Conservation (phyloP, 768 basidiomycete species). For the Trametes punicea region DNA sequence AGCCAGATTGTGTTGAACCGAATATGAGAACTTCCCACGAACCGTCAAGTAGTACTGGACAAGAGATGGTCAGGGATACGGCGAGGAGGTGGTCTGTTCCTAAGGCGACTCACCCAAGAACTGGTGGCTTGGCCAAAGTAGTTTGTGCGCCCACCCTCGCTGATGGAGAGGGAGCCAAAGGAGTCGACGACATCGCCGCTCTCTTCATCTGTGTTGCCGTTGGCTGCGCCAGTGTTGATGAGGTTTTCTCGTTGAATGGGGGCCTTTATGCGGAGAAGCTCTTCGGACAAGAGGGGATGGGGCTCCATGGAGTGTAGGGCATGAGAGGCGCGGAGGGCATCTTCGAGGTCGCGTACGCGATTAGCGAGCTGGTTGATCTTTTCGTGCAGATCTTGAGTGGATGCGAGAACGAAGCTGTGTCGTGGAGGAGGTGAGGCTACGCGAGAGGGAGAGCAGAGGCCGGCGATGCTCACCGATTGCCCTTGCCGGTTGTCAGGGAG, state of each 20-base stretch:
- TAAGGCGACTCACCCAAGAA: slow-evolving; percentile 56
- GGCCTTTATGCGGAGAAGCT: slow-evolving; percentile 71
- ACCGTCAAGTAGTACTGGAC: slow-evolving; percentile 74
- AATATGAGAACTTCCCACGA: slow-evolving; percentile 20
- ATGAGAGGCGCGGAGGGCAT: slow-evolving; percentile 61
- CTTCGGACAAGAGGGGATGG: slow-evolving; percentile 69
- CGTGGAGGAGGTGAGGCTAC: slow-evolving; percentile 11
- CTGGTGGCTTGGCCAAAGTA: slow-evolving; percentile 76
- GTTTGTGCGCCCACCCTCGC: slow-evolving; percentile 66
- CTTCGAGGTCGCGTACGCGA: slow-evolving; percentile 76
- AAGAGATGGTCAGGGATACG: slow-evolving; percentile 5
- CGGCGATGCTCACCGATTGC: slow-evolving; percentile 57
- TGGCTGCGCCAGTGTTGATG: slow-evolving; percentile 39
- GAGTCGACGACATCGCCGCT: slow-evolving; percentile 74
- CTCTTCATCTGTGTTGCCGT: slow-evolving; percentile 51
- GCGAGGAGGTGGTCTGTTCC: slow-evolving; percentile 3
- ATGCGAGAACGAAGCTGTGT: slow-evolving; percentile 71
- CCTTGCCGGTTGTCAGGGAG: slow-evolving; percentile 77
- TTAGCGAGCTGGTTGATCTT: slow-evolving; percentile 72
- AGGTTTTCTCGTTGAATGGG: slow-evolving; percentile 64
- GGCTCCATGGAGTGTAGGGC: slow-evolving; percentile 51
- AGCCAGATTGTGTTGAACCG: slow-evolving; percentile 2
- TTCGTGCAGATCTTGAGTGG: slow-evolving; percentile 78
- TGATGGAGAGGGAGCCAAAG: slow-evolving; percentile 77
- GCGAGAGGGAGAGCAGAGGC: neutral